Evolutionary conservation across 176 grass and related monocot species (phyloP).

Genomic region (Thinopyrum elongatum): DNA sequence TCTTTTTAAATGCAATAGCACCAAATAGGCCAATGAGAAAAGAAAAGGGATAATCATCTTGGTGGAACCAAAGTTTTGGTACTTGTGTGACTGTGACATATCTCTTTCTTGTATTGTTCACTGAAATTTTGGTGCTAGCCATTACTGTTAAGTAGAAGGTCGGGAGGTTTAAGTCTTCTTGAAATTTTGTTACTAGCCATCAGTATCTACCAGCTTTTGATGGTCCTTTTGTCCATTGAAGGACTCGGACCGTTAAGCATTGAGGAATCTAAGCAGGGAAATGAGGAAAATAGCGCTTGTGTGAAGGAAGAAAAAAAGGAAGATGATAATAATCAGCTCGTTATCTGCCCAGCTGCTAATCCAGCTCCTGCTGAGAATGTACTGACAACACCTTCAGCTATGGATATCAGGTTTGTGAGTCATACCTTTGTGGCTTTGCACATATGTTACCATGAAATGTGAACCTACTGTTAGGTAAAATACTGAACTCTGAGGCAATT

Average conservation of each 20-base stretch:
- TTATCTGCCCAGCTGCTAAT: conserved; percentile 39
- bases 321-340: conserved; percentile 50
- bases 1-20: conserved; percentile 12
- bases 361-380: conserved; percentile 44
- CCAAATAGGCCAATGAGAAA: background rate
- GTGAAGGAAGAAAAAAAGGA: conserved; percentile 57
- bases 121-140: background rate
- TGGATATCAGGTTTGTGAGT: conserved; percentile 59
- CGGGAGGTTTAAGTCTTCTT: background rate
- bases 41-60: background rate
- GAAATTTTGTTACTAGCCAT: background rate
- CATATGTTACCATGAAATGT: conserved; percentile 25
- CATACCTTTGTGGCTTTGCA: background rate
- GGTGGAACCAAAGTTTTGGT: conserved; percentile 11
- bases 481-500: conserved; percentile 15
- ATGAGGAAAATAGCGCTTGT: conserved; percentile 42
- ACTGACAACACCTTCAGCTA: conserved; percentile 53
- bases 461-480: conserved; percentile 15
- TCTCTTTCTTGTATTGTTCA: conserved; percentile 13
- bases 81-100: conserved; percentile 8
- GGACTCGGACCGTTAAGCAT: conserved; percentile 28
- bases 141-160: background rate
- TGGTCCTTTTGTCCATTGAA: conserved; percentile 33
- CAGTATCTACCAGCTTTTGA: background rate
- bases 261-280: conserved; percentile 53